Conservation (phyloP, 2,329 filamentous ascomycete genomes). For the Didymella sp. region DNA sequence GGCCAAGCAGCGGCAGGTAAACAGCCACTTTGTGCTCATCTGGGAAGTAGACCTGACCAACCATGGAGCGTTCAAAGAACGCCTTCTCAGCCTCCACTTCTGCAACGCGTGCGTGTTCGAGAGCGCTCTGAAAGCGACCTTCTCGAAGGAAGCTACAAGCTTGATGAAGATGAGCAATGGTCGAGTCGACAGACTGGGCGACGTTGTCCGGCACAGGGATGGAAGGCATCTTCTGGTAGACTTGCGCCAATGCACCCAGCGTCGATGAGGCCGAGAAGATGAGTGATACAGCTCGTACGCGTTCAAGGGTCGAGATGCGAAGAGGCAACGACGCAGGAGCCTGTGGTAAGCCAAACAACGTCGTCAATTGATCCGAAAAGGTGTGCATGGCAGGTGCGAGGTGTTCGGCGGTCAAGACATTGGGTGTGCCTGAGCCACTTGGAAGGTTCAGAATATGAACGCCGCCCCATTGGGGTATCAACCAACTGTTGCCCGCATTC, state of each 20-base stretch:
- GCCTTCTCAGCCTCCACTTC: slow-evolving; percentile 89
- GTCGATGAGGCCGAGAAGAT: slow-evolving; percentile 91
- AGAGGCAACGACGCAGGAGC: slow-evolving; percentile 80
- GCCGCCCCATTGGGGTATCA: slow-evolving; percentile 95
- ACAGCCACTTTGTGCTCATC: slow-evolving; percentile 98
- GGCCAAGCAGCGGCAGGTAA: slow-evolving; percentile 88
- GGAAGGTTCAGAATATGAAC: slow-evolving; percentile 72
- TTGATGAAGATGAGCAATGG: slow-evolving; percentile 76
- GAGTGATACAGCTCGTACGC: slow-evolving; percentile 85
- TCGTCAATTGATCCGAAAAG: slow-evolving; percentile 88
- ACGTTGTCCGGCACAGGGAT: slow-evolving; percentile 92
- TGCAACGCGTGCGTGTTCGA: slow-evolving; percentile 82
- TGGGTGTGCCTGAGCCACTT: slow-evolving; percentile 39
- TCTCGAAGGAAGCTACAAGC: slow-evolving; percentile 74
- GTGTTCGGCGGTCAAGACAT: slow-evolving; percentile 67
- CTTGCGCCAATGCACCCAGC: slow-evolving; percentile 86
- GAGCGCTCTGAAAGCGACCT: slow-evolving; percentile 68
- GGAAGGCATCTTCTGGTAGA: slow-evolving; percentile 79
- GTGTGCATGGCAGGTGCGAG: slow-evolving; percentile 84
- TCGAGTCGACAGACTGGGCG: slow-evolving; percentile 81
- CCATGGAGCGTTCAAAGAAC: slow-evolving; percentile 99
- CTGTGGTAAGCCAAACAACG: slow-evolving; percentile 83
- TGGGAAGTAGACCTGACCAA: slow-evolving; percentile 96
- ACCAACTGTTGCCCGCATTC: slow-evolving; percentile 76
- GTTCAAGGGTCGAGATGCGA: slow-evolving; percentile 80